Evolutionary conservation across 495 filamentous ascomycete species (phyloP).

Genomic region (Alectoria sarmentosa): DNA sequence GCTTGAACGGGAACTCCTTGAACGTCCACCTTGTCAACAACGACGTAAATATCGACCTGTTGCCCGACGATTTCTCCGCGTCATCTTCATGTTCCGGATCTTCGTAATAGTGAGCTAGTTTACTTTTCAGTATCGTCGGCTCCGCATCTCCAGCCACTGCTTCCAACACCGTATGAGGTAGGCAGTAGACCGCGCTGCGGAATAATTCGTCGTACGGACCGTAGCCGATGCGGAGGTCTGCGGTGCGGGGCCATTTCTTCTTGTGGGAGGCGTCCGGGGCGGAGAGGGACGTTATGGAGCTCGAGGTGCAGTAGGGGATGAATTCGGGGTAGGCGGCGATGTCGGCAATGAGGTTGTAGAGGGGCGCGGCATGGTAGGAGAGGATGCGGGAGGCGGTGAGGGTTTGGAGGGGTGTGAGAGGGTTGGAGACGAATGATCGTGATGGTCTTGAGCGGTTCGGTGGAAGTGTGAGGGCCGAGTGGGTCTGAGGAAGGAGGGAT

Average conservation of each 20-base stretch:
- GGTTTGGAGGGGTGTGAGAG: constrained; percentile 39
- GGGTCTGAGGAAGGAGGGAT: not conserved
- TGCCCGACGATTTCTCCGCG: constrained; percentile 16
- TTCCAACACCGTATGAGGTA: constrained; percentile 61
- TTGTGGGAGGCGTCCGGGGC: constrained; percentile 38
- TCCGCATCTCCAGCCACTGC: constrained; percentile 59
- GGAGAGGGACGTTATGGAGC: constrained; percentile 56
- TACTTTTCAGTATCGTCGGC: constrained; percentile 34
- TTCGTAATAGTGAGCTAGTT: constrained; percentile 31
- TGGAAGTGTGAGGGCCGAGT: not conserved
- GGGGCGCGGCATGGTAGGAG: constrained; percentile 58
- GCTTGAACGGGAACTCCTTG: constrained; percentile 38
- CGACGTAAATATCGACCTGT: constrained; percentile 59
- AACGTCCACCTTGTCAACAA: constrained; percentile 74
- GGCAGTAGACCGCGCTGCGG: constrained; percentile 66
- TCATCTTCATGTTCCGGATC: not conserved
- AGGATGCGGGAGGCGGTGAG: constrained; percentile 72
- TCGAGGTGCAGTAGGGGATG: constrained; percentile 75
- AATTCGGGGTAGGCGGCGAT: constrained; percentile 73
- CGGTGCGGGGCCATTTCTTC: constrained; percentile 59
- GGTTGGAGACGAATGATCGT: constrained; percentile 25
- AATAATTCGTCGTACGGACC: constrained; percentile 75
- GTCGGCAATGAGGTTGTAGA: constrained; percentile 81
- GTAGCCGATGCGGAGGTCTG: constrained; percentile 78
- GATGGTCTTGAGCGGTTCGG: not conserved